Evolutionary conservation across 345 rosid genomes (phyloP), one percentile per base, ranked within the genome.

Genomic region (Erodium maritimum): DNA sequence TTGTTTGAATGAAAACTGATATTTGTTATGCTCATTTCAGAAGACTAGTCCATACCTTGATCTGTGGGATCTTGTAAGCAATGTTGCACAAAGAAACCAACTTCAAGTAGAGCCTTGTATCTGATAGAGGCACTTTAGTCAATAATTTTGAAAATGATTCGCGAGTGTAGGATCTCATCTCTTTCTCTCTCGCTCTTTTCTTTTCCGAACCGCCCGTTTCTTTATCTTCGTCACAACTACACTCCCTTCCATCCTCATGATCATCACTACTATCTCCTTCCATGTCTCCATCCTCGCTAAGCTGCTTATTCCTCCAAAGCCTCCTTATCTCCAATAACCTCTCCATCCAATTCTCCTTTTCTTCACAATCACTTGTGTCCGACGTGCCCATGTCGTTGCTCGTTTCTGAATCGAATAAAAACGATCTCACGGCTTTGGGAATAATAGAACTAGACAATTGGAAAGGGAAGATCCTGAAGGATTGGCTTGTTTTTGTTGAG

Each of bases 1-100:
- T 3, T 29, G 34, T 3, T 29, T 3, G 34, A 29, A 29, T 29
- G 8, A 29, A 29, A n/a, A n/a, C n/a, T n/a, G n/a, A n/a, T n/a
- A n/a, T n/a, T n/a, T n/a, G n/a, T n/a, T n/a, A n/a, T n/a, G n/a
- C n/a, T n/a, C n/a, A 29, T 29, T 3, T 29, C 8, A 29, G 8
- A 29, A 29, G 8, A 29, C 3, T 29, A 29, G 17, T 17, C 8
- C 53, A 50, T 74, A 82, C 87, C 82, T 80, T 79, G 61, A 86
- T 79, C 9, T 73, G 76, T 0, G 83, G 81, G 68, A 91, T 88
- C 62, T 75, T 87, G 74, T 88, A 91, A 34, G 98, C 95, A 72
- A 86, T 74, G 74, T 86, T 91, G 78, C 87, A 77, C 62, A 88
- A 66, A 75, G 84, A 88, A 58, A 95, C 96, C 34, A 88, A 78